Evolutionary conservation across 2,329 filamentous ascomycete genomes (phyloP).

Genomic region (Nothopassalora personata): DNA sequence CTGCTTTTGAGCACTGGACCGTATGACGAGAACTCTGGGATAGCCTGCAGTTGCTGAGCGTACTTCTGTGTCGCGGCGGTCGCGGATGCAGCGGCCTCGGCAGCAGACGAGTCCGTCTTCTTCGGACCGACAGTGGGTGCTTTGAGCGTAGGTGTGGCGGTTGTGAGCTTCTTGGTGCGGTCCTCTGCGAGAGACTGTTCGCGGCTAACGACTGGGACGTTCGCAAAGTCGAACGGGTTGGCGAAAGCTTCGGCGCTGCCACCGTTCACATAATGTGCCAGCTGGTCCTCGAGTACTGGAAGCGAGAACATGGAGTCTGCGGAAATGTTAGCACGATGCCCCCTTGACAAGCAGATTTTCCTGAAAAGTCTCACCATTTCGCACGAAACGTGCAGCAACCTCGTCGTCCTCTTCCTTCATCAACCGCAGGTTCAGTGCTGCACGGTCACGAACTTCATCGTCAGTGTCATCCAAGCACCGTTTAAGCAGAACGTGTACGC

Average conservation of each 20-base stretch:
- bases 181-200: conserved; percentile 96
- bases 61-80: conserved; percentile 82
- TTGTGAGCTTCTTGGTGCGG: conserved; percentile 93
- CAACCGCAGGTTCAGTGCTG: conserved; percentile 82
- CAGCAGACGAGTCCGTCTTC: conserved; percentile 63
- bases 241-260: conserved; percentile 82
- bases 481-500: conserved; percentile 84
- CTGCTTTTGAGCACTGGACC: conserved; percentile 91
- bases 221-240: conserved; percentile 80
- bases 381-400: conserved; percentile 79
- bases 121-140: conserved; percentile 81
- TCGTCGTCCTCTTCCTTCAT: conserved; percentile 85
- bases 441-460: conserved; percentile 94
- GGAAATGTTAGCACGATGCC: conserved; percentile 19
- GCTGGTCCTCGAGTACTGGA: conserved; percentile 90
- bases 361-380: conserved; percentile 63
- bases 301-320: conserved; percentile 91
- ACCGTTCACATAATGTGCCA: conserved; percentile 95
- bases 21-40: conserved; percentile 87
- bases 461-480: conserved; percentile 94
- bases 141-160: conserved; percentile 87
- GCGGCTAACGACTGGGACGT: conserved; percentile 86
- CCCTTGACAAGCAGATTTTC: background rate
- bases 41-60: conserved; percentile 75
- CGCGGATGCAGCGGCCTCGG: conserved; percentile 65